These are phyloP conservation scores for Nigrospora sphaerica DNA, from an alignment of 2,329 filamentous ascomycete species.

Conservation along the genomic window DNA sequence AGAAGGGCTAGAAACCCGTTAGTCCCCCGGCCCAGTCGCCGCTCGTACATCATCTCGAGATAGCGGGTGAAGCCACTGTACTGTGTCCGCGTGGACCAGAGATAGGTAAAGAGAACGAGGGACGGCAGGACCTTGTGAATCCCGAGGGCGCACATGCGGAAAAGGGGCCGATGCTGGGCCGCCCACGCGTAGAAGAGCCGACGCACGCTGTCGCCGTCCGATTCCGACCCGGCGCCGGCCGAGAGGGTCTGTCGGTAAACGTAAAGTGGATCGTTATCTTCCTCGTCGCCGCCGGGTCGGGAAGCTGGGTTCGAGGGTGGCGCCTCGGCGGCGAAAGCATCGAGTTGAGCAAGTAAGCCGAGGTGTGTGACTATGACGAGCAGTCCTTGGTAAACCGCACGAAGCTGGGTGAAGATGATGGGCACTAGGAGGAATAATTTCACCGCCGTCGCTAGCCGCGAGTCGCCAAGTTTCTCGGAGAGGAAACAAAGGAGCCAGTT, in stretches of 20 bases:
- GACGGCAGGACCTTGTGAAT: not conserved
- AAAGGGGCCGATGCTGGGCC: not conserved
- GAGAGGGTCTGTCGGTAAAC: slow-evolving; percentile 1
- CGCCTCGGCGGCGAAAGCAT: not conserved
- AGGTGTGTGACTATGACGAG: not conserved
- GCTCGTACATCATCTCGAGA: slow-evolving; percentile 1
- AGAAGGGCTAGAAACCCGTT: slow-evolving; percentile 1
- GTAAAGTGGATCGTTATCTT: not conserved
- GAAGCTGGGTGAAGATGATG: not conserved
- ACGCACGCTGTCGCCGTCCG: not conserved
- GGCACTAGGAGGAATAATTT: not conserved
- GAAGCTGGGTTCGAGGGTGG: not conserved
- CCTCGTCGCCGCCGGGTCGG: too few relatives aligned
- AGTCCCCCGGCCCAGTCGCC: not conserved
- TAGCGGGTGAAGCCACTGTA: slow-evolving; percentile 1
- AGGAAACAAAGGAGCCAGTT: too few relatives aligned
- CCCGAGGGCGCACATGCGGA: not conserved
- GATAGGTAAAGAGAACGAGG: not conserved
- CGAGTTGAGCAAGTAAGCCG: not conserved
- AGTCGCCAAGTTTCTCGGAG: too few relatives aligned
- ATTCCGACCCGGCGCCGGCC: not conserved
- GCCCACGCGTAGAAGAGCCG: not conserved
- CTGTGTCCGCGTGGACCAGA: not conserved
- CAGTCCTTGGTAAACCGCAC: not conserved
- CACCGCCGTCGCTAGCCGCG: too few relatives aligned